Base-by-base conservation (phyloP, 768 basidiomycete species). In the Tulasnella sp. region DNA sequence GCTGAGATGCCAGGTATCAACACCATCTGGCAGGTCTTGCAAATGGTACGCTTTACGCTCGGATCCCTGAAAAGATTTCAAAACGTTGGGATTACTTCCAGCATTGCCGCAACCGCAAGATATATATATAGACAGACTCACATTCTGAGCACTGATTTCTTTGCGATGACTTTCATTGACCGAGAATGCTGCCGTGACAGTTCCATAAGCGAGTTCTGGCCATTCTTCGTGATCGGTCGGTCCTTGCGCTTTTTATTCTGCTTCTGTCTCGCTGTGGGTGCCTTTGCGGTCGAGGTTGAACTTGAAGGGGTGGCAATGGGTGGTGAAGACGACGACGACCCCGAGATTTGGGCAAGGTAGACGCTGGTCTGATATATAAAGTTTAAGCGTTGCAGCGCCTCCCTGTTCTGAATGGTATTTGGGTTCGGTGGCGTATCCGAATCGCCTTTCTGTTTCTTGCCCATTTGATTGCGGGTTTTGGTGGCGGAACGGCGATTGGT, bases 291-390 rank as follows among this genome's bases (percentile, higher is more conserved):
- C 34, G 23, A 32, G 48, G 38, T 24, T 24, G 21, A 32, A 24
- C 50, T 27, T 5, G 34, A 38, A 7, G 34, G 34, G 34, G 29
- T 13, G 24, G 48, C 27, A 24, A 26, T 55, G 5, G 54, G 56
- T 43, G 41, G 44, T 48, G 63, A 34, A 42, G 65, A 43, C 15
- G 19, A 69, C 62, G 38, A 69, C 64, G 65, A 29, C 45, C 32
- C 51, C 62, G 66, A 50, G 77, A 69, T 10, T 72, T 73, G 56
- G 73, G 76, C 61, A 19, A 88, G 73, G 62, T 83, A 84, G 11
- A 79, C 75, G 66, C 84, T 83, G 34, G 88, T 85, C 71, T 91
- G 90, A 67, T 87, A 90, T 34, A 92, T 78, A 69, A 87, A 92
- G 71, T 86, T 91, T 62, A 92, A 77, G 27, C 89, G 78, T 70